phyloP scores from a whole-genome alignment of 352 stramenopile genomes.

The Phytophthora sp. region DNA sequence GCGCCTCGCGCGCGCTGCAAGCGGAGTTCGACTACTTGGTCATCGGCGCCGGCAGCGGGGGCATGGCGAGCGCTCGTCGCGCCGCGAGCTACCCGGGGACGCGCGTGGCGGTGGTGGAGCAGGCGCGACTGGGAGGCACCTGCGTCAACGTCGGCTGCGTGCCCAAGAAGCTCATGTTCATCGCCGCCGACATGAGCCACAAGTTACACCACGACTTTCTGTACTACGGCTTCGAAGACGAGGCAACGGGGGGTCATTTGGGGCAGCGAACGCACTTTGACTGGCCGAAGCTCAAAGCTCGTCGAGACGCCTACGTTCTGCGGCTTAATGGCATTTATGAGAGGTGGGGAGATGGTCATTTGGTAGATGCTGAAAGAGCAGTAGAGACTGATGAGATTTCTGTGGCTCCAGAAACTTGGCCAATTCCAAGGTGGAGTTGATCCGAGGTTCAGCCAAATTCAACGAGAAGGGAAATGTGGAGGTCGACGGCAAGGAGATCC shows the following conservation, averaged over 20 bases:
- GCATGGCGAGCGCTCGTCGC: constrained; percentile 92
- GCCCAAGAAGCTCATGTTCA: constrained; percentile 99
- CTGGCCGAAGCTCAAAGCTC: constrained; percentile 92
- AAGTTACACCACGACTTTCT: constrained; percentile 55
- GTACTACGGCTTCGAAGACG: constrained; percentile 67
- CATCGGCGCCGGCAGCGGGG: constrained; percentile 91
- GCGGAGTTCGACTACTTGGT: constrained; percentile 89
- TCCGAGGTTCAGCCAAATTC: constrained; percentile 92
- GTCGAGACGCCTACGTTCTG: constrained; percentile 94
- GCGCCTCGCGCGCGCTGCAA: constrained; percentile 8
- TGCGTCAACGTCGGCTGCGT: constrained; percentile 99
- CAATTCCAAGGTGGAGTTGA: constrained; percentile 90
- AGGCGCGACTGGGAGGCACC: constrained; percentile 92
- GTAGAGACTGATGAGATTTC: constrained; percentile 1
- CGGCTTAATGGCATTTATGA: constrained; percentile 98
- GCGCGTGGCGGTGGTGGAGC: constrained; percentile 96
- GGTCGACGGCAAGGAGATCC: constrained; percentile 68
- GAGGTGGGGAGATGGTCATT: constrained; percentile 37
- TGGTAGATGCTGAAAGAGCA: not conserved
- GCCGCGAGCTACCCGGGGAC: constrained; percentile 84
- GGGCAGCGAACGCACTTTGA: constrained; percentile 73
- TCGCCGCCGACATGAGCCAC: constrained; percentile 72
- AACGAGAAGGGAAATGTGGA: constrained; percentile 76
- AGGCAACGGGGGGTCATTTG: constrained; percentile 37
- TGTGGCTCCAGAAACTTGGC: constrained; percentile 75